Percentiles rank a stretch among this genome's conserved stretches.
phyloP scores from a whole-genome alignment of 2,329 filamentous ascomycete genomes.

The Aspergillus jensenii region DNA sequence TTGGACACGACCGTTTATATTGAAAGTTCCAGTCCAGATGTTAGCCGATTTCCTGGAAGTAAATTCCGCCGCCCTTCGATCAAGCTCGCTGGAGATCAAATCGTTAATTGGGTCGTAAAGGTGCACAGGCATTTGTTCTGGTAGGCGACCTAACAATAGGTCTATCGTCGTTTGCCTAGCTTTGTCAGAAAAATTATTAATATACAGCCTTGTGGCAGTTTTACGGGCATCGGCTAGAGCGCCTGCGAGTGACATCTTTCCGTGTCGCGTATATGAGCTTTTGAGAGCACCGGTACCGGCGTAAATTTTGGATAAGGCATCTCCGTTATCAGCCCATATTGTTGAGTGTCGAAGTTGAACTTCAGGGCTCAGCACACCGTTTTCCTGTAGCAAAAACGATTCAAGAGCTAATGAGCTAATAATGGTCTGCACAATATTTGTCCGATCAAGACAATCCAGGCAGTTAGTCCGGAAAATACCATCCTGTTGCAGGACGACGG shows the following conservation, averaged over 20 bases:
- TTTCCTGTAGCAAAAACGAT: slow-evolving; percentile 73
- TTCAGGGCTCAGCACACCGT: slow-evolving; percentile 68
- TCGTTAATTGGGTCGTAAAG: slow-evolving; percentile 95
- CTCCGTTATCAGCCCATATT: slow-evolving; percentile 96
- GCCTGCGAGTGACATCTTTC: slow-evolving; percentile 93
- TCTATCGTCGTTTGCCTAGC: slow-evolving; percentile 92
- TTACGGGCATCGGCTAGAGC: slow-evolving; percentile 94
- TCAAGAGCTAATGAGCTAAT: slow-evolving; percentile 93
- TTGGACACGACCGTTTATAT: slow-evolving; percentile 82
- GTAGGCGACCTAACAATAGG: slow-evolving; percentile 79
- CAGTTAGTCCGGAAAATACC: slow-evolving; percentile 97
- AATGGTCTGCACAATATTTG: slow-evolving; percentile 93
- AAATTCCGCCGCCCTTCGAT: slow-evolving; percentile 66
- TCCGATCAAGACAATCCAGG: slow-evolving; percentile 91
- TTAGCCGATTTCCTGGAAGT: slow-evolving; percentile 71
- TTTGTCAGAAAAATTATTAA: slow-evolving; percentile 97
- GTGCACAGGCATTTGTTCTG: slow-evolving; percentile 79
- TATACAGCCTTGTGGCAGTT: slow-evolving; percentile 88
- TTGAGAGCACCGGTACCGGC: slow-evolving; percentile 95
- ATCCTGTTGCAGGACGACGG: slow-evolving; percentile 83
- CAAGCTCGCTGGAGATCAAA: slow-evolving; percentile 75
- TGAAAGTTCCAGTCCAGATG: slow-evolving; percentile 88
- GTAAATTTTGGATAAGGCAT: slow-evolving; percentile 91
- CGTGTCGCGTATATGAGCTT: slow-evolving; percentile 88
- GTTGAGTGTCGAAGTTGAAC: slow-evolving; percentile 92